Evolutionary conservation across 1,139 yeast genomes (phyloP), one percentile per base, ranked within the genome.

Genomic region (Zygoascus hellenicus): DNA sequence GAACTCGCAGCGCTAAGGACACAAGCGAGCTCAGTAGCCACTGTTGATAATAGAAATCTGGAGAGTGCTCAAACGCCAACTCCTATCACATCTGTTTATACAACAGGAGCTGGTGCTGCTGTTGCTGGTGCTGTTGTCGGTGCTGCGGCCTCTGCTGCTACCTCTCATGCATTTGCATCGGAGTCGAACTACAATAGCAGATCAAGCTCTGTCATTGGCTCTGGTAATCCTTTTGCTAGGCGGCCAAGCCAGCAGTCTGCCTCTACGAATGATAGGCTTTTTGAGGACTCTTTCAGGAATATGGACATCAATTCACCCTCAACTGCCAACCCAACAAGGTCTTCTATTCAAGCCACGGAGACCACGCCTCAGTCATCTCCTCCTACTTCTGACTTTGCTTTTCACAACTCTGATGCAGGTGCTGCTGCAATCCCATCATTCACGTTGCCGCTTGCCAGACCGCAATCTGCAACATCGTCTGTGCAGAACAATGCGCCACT

Each of bases 401-500:
- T 65, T 7, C 65, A 62, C 46, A 53, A 53, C 37, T 48, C 50
- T 9, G 57, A 68, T 6, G 64, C 70, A 4, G 71, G 60, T n/a
- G 80, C 78, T 68, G 61, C 77, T 70, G 52, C 75, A 34, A 57
- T 55, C 29, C 57, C 63, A 29, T 66, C 67, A 19, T 72, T 73
- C 56, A 64, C 67, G 5, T 60, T 76, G 49, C 80, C 78, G 1
- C 72, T 73, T 69, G 81, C 64, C 54, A 78, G 81, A 62, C 85
- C 95, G 1, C 89, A 83, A 53, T 86, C 96, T 0, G 78, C 85
- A 45, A 84, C 96, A 0, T 88, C 96, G 0, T 86, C 96, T 48
- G 95, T 89, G 15, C 94, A 86, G 58, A 89, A 89, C 66, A 89
- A 90, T 62, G 89, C 97, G 2, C 90, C 97, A 0, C 77, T 81